Percentiles rank a stretch among this genome's conserved stretches.
Conservation (phyloP, 768 basidiomycete genomes). For the Lentinula lateritia region DNA sequence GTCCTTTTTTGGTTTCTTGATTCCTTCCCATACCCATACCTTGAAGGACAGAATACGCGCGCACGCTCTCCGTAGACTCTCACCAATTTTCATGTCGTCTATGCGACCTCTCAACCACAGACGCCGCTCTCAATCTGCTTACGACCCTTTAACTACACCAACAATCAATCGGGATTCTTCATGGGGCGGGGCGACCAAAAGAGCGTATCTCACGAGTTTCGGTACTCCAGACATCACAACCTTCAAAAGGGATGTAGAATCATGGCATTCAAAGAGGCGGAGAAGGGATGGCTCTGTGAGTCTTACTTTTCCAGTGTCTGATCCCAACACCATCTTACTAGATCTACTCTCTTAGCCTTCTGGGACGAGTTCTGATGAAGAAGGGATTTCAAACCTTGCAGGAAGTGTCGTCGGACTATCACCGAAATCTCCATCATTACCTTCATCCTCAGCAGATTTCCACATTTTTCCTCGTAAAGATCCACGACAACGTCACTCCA, state of each 20-base stretch:
- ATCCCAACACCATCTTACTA: neutral
- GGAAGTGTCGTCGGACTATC: constrained; percentile 16
- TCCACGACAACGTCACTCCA: constrained; percentile 13
- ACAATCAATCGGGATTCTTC: constrained; percentile 25
- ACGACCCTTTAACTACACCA: constrained; percentile 30
- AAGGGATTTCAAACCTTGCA: neutral
- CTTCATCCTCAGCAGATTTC: constrained; percentile 47
- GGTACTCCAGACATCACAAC: neutral
- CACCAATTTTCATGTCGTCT: constrained; percentile 15
- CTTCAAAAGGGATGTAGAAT: constrained; percentile 48
- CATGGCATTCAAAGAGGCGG: constrained; percentile 50
- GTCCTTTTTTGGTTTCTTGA: neutral
- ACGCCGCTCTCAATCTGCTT: constrained; percentile 50
- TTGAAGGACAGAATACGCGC: neutral
- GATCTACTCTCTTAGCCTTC: constrained; percentile 3
- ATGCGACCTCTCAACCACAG: constrained; percentile 30
- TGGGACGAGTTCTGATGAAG: constrained; percentile 17
- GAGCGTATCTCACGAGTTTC: constrained; percentile 30
- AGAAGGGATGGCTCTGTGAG: constrained; percentile 45
- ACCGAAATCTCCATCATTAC: constrained; percentile 28
- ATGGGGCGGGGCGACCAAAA: constrained; percentile 43
- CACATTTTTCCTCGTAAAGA: constrained; percentile 30
- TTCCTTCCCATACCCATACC: neutral
- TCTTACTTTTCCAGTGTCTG: neutral
- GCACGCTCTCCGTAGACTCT: neutral